A percentile compares a stretch with the other conserved stretches of the same genome.
These are phyloP conservation scores for Larix kaempferi DNA, from an alignment of 75 land plant species.

Conservation along the genomic window DNA sequence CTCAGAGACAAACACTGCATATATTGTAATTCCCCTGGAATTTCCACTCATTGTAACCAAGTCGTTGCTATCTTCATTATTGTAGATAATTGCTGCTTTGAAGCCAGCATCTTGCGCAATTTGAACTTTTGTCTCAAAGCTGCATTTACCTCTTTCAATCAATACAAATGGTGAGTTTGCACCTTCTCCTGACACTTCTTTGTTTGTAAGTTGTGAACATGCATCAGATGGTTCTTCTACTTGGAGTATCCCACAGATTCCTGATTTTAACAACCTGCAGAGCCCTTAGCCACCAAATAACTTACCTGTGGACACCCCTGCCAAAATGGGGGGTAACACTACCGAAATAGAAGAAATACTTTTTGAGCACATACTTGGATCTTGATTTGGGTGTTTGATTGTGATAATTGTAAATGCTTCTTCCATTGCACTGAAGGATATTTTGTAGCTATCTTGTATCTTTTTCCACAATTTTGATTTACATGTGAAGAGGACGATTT, in stretches of 20 bases:
- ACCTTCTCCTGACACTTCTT: neutral
- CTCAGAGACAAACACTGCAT: slow-evolving; percentile 21
- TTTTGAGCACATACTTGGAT: too few species aligned
- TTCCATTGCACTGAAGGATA: too few species aligned
- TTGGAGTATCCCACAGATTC: slow-evolving; percentile 13
- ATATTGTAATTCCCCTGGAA: slow-evolving; percentile 14
- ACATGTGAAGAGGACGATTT: too few species aligned
- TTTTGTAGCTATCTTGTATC: too few species aligned
- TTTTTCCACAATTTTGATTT: too few species aligned
- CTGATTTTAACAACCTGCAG: too few species aligned
- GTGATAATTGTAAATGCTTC: too few species aligned
- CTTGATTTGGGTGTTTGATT: too few species aligned
- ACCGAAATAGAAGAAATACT: too few species aligned
- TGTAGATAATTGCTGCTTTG: slow-evolving; percentile 37
- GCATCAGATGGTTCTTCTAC: slow-evolving; percentile 15
- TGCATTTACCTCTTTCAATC: slow-evolving; percentile 39
- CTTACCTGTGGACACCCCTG: too few species aligned
- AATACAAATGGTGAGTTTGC: slow-evolving; percentile 22
- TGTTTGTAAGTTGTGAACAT: slow-evolving; percentile 4
- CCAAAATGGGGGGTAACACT: too few species aligned
- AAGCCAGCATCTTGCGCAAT: slow-evolving; percentile 50
- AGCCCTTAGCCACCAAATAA: too few species aligned
- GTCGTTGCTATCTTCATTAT: slow-evolving; percentile 24
- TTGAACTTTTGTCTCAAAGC: slow-evolving; percentile 37
- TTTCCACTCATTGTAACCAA: slow-evolving; percentile 15